Conservation (phyloP, 2,329 filamentous ascomycete species). For the Ophiosphaerella herpotricha region DNA sequence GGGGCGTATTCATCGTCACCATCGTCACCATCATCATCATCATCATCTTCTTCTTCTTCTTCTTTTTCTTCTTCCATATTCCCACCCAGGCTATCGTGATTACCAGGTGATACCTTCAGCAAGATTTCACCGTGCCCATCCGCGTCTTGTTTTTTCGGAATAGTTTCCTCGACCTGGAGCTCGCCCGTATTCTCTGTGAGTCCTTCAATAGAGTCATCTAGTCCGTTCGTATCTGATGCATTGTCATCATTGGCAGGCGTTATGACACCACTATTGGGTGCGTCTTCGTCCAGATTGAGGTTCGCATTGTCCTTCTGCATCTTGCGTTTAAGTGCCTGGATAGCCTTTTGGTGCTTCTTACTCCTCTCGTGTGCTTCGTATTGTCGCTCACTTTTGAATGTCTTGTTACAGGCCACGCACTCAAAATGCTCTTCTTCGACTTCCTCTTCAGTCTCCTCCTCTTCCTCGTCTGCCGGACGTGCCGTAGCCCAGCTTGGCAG, state of each 20-base stretch:
- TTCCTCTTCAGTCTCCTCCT: constrained; percentile 59
- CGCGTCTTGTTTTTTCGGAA: constrained; percentile 14
- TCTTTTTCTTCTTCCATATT: constrained; percentile 6
- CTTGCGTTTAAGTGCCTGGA: constrained; percentile 77
- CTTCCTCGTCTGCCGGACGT: constrained; percentile 59
- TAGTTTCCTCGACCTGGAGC: constrained; percentile 15
- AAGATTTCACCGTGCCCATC: constrained; percentile 28
- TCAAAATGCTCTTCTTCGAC: constrained; percentile 60
- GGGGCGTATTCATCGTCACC: constrained; percentile 45
- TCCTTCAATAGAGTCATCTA: constrained; percentile 41
- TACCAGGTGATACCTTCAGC: too few species aligned
- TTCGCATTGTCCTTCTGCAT: constrained; percentile 80
- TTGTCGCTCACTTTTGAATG: constrained; percentile 88
- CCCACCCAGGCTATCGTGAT: too few species aligned
- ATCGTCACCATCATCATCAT: constrained; percentile 35
- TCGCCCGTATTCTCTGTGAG: constrained; percentile 19
- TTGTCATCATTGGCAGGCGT: constrained; percentile 35
- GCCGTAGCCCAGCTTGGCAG: constrained; percentile 77
- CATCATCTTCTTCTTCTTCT: constrained; percentile 30
- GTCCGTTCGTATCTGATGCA: constrained; percentile 35
- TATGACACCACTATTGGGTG: constrained; percentile 37
- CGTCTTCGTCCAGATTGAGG: constrained; percentile 53
- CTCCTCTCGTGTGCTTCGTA: constrained; percentile 91
- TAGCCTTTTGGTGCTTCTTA: constrained; percentile 90
- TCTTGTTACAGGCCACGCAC: constrained; percentile 67